Base-by-base conservation (phyloP, 2,329 filamentous ascomycete genomes). In the Neofusicoccum kwambonambiense region DNA sequence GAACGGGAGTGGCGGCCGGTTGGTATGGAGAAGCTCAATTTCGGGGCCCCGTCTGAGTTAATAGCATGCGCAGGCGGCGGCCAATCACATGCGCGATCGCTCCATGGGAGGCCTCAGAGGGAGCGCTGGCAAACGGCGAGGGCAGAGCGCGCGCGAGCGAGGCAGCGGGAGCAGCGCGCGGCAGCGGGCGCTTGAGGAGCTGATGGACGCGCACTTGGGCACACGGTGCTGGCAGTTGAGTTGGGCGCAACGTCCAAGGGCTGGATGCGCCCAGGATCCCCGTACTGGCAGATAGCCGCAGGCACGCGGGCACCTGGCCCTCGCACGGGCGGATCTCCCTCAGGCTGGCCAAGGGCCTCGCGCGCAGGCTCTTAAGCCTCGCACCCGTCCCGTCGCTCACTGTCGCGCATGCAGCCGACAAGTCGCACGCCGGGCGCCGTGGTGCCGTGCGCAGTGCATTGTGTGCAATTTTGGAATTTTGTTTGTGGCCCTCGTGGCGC, bases 11-110 rank as follows among this genome's bases (percentile, higher is more conserved):
- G 58, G 58, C 45, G 58, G 58, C 17, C 37, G 31, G 27, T n/a
- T n/a, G 56, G 56, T 60, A 60, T 60, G 56, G 56, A 60, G 56
- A 60, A 60, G 56, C 27, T 62, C 58, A 62, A 62, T 62, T 62
- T 62, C 58, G 58, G 44, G 56, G 56, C 56, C 56, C 56, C 56
- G 56, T 60, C 56, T 60, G 56, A 45, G 56, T 60, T 60, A 60
- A 60, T 60, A 60, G 54, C 31, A 58, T 45, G 54, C 54, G 35
- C 39, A 39, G 56, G n/a, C n/a, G 42, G n/a, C 27, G 56, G 42
- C 56, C 56, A 60, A 60, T 60, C 56, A 60, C 41, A 47, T 60
- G 56, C 56, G 56, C 42, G 56, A 35, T 60, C 56, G 56, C 56
- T 35, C 56, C 56, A 60, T 60, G 56, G 41, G 42, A 47, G 56